Conservation (phyloP, 129 eudicot genomes). For the Centella asiatica region DNA sequence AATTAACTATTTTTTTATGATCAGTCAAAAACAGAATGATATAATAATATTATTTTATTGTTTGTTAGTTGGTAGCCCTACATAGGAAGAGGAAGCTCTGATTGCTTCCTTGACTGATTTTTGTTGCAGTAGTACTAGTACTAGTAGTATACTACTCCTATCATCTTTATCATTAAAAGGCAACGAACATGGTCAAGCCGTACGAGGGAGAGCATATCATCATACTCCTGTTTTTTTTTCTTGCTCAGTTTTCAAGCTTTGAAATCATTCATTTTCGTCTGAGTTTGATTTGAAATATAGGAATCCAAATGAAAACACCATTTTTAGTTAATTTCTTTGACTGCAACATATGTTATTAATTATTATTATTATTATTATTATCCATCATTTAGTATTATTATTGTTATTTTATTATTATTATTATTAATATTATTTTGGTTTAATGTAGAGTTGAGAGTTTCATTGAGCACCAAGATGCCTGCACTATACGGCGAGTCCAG, state of each 20-base stretch:
- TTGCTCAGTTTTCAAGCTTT: constrained; percentile 13
- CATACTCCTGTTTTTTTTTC: too few species aligned
- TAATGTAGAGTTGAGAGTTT: constrained; percentile 77
- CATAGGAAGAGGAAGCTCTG: constrained; percentile 24
- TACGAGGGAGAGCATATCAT: not conserved
- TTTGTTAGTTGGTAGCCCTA: constrained; percentile 33
- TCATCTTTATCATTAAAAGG: constrained; percentile 7
- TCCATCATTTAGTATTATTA: too few species aligned
- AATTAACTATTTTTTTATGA: too few species aligned
- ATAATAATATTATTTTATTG: constrained; percentile 5
- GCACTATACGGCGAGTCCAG: constrained; percentile 59
- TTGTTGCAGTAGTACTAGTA: constrained; percentile 3
- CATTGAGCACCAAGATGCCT: constrained; percentile 84
- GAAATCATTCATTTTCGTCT: constrained; percentile 16
- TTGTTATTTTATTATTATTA: too few species aligned
- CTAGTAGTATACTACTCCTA: constrained; percentile 20
- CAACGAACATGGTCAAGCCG: not conserved
- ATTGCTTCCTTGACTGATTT: constrained; percentile 26
- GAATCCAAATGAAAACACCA: too few species aligned
- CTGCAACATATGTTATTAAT: too few species aligned
- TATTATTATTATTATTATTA: too few species aligned
- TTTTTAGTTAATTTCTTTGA: too few species aligned
- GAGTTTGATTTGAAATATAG: too few species aligned
- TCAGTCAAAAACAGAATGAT: too few species aligned
- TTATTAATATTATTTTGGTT: constrained; percentile 16